Conservation (phyloP, 176 grass and related monocot species). For the Stipa capillata region DNA sequence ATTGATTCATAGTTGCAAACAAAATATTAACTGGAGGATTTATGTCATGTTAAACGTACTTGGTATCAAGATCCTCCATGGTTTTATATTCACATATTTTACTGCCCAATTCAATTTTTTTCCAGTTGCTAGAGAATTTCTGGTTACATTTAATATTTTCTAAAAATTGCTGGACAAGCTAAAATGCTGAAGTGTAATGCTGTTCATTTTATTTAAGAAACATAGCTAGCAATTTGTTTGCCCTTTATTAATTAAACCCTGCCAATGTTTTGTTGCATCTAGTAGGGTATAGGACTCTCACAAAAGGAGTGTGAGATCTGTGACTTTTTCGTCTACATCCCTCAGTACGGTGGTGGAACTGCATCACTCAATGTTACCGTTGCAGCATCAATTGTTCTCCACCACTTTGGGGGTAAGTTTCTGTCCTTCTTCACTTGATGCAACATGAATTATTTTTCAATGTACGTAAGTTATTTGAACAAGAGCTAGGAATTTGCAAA, state of each 20-base stretch:
- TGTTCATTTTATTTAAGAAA: not conserved
- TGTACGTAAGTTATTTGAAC: not conserved
- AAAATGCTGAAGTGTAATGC: not conserved
- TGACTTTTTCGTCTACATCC: slow-evolving; percentile 94
- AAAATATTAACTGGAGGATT: not conserved
- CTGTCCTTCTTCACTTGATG: not conserved
- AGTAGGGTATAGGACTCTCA: slow-evolving; percentile 74
- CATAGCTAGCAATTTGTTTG: not conserved
- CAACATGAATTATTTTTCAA: not conserved
- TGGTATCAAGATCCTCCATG: not conserved
- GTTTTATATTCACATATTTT: not conserved
- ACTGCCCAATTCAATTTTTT: not conserved
- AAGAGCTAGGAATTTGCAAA: not conserved
- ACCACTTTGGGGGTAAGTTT: slow-evolving; percentile 69
- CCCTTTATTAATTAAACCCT: not conserved
- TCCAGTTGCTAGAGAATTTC: not conserved
- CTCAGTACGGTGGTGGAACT: slow-evolving; percentile 85
- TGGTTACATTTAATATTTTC: not conserved
- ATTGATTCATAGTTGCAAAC: not conserved
- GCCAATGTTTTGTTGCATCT: not conserved
- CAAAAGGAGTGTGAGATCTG: slow-evolving; percentile 69
- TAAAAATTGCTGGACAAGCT: not conserved
- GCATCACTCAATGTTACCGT: slow-evolving; percentile 95
- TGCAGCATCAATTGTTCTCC: slow-evolving; percentile 85
- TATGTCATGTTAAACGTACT: not conserved